Evolutionary conservation across 2,329 filamentous ascomycete genomes (phyloP), one percentile per base, ranked within the genome.

Genomic region (Kalmusia sp.): DNA sequence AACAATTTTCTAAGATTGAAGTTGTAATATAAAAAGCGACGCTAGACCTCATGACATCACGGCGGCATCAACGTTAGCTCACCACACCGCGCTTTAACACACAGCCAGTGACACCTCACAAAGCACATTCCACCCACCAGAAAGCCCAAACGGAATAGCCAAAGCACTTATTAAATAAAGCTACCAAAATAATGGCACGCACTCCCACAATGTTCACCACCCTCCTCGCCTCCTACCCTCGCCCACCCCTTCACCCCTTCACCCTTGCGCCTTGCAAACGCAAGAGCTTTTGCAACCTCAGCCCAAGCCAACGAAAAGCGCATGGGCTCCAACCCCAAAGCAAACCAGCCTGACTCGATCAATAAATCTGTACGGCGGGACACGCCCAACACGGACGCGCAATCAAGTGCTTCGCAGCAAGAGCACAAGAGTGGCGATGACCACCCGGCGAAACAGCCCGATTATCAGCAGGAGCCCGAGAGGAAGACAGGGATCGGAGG

Each of bases 381-480:
- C 31, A 65, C 64, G 3, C 66, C 65, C 12, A 62, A 69, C 43
- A 69, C 61, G 9, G 67, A 70, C 34, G 21, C 37, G 11, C 67
- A 74, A 44, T 74, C 71, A 2, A 67, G 52, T 21, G 70, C 72
- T 14, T 73, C 70, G 1, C 45, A 47, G 6, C 51, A 69, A 1
- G 64, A 70, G 49, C 45, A 63, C 21, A 64, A 64, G 52, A 62
- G 28, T 8, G 70, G 69, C 2, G 65, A 69, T 31, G 67, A 75
- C 17, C 71, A 76, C 48, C 73, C 73, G 1, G 72, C 72, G 1
- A 75, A 75, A 52, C 73, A 75, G 45, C 72, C 72, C 0, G 72
- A 76, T 46, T 46, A 60, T 6, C 72, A 76, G 54, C 50, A 55
- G 15, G 48, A 70, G 55, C 69, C 70, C 4, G 63, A 54, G 1